Percentiles rank a stretch among this genome's conserved stretches.
Evolutionary conservation across 176 grass and related monocot species (phyloP).

Genomic region (Hyparrhenia diplandra): DNA sequence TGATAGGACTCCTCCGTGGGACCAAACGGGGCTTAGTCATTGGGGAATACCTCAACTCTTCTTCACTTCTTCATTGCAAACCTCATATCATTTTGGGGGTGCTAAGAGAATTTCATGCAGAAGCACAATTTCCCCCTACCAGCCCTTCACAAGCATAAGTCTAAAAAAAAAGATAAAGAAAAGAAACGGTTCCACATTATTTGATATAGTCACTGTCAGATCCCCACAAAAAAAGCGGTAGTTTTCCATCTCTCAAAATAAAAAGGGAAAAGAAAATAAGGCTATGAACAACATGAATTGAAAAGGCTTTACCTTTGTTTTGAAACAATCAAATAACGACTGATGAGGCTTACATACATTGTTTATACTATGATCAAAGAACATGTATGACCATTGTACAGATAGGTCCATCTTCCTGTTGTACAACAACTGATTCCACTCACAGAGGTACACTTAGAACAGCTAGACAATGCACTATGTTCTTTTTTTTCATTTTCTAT

Average conservation of each 20-base stretch:
- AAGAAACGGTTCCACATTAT: background rate
- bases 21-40: too few species aligned
- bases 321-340: background rate
- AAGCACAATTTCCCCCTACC: too few species aligned
- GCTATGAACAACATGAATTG: too few species aligned
- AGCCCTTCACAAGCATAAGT: background rate
- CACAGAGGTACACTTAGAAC: constrained; percentile 30
- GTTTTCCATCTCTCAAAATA: background rate
- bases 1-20: too few species aligned
- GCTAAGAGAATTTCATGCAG: too few species aligned
- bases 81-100: too few species aligned
- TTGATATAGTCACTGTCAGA: background rate
- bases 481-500: constrained; percentile 27
- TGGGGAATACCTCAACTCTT: too few species aligned
- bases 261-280: background rate
- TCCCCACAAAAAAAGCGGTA: background rate
- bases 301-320: background rate
- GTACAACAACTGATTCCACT: constrained; percentile 34
- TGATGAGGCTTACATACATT: constrained; percentile 10
- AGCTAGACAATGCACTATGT: constrained; percentile 16
- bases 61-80: too few species aligned
- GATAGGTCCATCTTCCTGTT: constrained; percentile 7
- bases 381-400: constrained; percentile 29
- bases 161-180: background rate
- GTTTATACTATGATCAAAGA: constrained; percentile 5